Base-by-base conservation (phyloP, 116 monocot genomes). In the Dioscorea cayenensis region DNA sequence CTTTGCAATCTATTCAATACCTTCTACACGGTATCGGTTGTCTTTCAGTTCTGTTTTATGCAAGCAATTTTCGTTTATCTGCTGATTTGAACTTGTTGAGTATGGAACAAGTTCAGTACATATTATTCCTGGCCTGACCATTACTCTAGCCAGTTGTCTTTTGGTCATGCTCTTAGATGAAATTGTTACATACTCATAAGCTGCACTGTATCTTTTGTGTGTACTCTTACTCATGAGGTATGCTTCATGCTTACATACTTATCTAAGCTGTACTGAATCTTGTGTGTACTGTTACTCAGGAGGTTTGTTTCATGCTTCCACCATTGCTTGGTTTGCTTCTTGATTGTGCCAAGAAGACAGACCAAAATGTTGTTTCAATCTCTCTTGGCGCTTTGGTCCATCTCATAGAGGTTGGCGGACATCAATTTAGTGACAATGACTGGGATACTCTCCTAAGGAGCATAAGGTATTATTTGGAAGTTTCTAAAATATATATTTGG, bases 241-340 rank as follows among this genome's bases (percentile, higher is more conserved):
- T 94, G 83, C 27, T 99, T 99, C 79, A 99, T 99, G 99, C 91
- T 99, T 67, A 25, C 16, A 3, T 52, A 3, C 3, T 52, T 52
- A 52, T 52, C 17, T 13, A 52, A 52, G 52, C 52, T 18, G 52
- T 13, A 16, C 3, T 52, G 25, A 52, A 18, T 52, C 18, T 13
- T 52, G 52, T 13, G 13, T 52, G 6, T 52, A 13, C 52, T 52
- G 16, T 52, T 66, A 3, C 68, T 20, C 82, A 96, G 94, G 99
- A 94, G 76, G 99, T 94, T 7, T 94, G 83, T 35, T 99, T 99
- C 79, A 99, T 99, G 99, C 91, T 99, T 67, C 94, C 99, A 51
- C 84, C 94, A 11, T 75, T 99, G 28, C 83, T 99, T 27, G 73
- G 85, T 69, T 87, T 99, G 77, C 99, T 99, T 76, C 80, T 99